Percentiles rank a stretch among this genome's conserved stretches.
Evolutionary conservation across 352 stramenopile genomes (phyloP).

Genomic region (Globisporangium orthogonon): DNA sequence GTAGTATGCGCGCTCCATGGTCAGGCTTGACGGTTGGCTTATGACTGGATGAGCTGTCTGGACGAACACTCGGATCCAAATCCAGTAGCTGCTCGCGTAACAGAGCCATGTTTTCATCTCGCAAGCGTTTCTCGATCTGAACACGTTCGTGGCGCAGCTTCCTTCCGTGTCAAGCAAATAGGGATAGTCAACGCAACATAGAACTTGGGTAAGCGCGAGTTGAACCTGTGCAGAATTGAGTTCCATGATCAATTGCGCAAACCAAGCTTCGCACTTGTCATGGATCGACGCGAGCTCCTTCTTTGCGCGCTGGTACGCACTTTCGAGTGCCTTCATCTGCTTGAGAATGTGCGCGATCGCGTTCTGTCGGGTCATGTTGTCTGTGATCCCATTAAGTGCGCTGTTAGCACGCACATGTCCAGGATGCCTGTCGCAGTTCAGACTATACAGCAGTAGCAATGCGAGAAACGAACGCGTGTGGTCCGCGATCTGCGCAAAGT

Average conservation of each 20-base stretch:
- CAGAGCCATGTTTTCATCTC: slow-evolving; percentile 17
- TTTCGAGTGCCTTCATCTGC: slow-evolving; percentile 28
- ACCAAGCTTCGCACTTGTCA: slow-evolving; percentile 34
- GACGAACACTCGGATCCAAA: slow-evolving; percentile 17
- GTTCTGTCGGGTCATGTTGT: slow-evolving; percentile 27
- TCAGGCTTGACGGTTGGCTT: not conserved
- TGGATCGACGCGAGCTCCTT: slow-evolving; percentile 34
- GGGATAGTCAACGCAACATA: not conserved
- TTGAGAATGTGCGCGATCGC: slow-evolving; percentile 24
- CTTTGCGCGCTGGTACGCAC: slow-evolving; percentile 34
- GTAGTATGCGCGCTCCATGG: slow-evolving; percentile 6
- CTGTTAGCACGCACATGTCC: no score
- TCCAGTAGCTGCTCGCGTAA: slow-evolving; percentile 23
- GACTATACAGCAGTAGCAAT: not conserved
- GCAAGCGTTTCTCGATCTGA: slow-evolving; percentile 27
- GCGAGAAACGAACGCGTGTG: slow-evolving; percentile 24
- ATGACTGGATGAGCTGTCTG: not conserved
- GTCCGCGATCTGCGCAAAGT: slow-evolving; percentile 20
- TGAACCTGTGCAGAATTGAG: not conserved
- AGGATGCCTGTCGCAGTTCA: no score
- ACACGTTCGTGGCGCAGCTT: slow-evolving; percentile 38
- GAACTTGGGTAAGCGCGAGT: not conserved
- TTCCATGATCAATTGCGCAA: not conserved
- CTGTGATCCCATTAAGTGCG: slow-evolving; percentile 5
- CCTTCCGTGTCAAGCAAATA: slow-evolving; percentile 8